Conservation (phyloP, 2,329 filamentous ascomycete species). For the Neopestalotiopsis clavispora region DNA sequence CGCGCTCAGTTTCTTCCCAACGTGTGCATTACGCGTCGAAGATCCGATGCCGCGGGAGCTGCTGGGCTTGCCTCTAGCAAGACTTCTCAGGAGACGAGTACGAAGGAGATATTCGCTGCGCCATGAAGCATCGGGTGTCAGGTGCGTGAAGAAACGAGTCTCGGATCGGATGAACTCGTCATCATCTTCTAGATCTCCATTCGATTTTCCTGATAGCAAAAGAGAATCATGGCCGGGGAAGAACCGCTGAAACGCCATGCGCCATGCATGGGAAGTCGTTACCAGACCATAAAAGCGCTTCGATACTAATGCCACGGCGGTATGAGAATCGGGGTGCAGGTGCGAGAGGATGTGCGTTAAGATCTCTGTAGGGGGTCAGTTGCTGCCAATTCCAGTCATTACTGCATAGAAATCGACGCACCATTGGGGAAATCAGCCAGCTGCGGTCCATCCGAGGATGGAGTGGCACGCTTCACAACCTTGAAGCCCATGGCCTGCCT, state of each 20-base stretch:
- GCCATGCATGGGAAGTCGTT: constrained; percentile 91
- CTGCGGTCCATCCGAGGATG: constrained; percentile 44
- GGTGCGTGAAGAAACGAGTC: constrained; percentile 78
- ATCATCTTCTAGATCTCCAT: constrained; percentile 47
- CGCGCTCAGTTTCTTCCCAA: constrained; percentile 70
- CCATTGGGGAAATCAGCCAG: constrained; percentile 79
- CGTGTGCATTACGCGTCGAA: constrained; percentile 51
- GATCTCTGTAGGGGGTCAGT: constrained; percentile 68
- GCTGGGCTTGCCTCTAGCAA: constrained; percentile 80
- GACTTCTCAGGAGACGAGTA: constrained; percentile 80
- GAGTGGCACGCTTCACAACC: constrained; percentile 53
- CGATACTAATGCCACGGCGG: constrained; percentile 83
- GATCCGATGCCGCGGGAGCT: constrained; percentile 56
- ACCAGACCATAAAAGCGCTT: constrained; percentile 86
- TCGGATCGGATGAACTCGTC: constrained; percentile 69
- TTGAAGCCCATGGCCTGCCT: constrained; percentile 59
- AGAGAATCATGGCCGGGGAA: constrained; percentile 78
- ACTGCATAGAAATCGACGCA: constrained; percentile 46
- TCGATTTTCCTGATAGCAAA: constrained; percentile 37
- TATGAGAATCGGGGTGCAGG: constrained; percentile 82
- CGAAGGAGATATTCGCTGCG: constrained; percentile 92
- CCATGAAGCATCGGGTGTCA: constrained; percentile 89
- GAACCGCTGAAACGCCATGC: constrained; percentile 87
- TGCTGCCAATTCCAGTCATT: constrained; percentile 21
- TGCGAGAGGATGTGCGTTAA: constrained; percentile 91